phyloP scores from a whole-genome alignment of 331 rosid genomes.

The Arachis monticola region DNA sequence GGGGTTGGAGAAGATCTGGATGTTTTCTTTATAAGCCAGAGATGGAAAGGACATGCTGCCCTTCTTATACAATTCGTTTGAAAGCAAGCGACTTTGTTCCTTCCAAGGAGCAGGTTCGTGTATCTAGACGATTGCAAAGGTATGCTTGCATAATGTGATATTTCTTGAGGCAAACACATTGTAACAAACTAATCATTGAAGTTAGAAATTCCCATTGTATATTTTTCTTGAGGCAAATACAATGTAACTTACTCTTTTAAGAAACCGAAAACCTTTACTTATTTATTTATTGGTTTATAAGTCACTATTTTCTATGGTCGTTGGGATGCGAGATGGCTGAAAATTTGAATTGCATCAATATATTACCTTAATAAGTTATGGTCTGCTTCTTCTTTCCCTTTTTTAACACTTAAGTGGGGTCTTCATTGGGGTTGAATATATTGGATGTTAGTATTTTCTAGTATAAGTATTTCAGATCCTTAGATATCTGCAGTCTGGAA shows the following conservation, averaged over 20 bases:
- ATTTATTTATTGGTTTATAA: background rate
- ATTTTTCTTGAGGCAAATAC: too few species aligned
- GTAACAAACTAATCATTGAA: too few species aligned
- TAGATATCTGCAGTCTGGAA: constrained; percentile 35
- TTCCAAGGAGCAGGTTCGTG: constrained; percentile 87
- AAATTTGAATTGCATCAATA: constrained; percentile 25
- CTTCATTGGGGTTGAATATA: constrained; percentile 23
- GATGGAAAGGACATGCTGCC: constrained; percentile 95
- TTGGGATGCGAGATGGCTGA: constrained; percentile 7
- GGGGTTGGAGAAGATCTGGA: constrained; percentile 96
- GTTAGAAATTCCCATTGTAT: too few species aligned
- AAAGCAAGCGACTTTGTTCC: constrained; percentile 68
- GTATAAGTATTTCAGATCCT: constrained; percentile 7
- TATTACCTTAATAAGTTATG: constrained; percentile 6
- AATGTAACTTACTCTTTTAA: background rate
- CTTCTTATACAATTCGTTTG: constrained; percentile 90
- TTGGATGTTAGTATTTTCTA: constrained; percentile 25
- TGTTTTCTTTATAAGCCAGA: constrained; percentile 87
- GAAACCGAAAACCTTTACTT: background rate
- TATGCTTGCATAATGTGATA: constrained; percentile 40
- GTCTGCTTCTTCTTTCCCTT: constrained; percentile 24
- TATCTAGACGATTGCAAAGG: constrained; percentile 81
- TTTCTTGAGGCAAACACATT: constrained; percentile 23
- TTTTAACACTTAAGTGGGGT: constrained; percentile 15
- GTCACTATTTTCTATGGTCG: constrained; percentile 3